phyloP scores from a whole-genome alignment of 2,329 filamentous ascomycete genomes.

The Trichophyton equinum region DNA sequence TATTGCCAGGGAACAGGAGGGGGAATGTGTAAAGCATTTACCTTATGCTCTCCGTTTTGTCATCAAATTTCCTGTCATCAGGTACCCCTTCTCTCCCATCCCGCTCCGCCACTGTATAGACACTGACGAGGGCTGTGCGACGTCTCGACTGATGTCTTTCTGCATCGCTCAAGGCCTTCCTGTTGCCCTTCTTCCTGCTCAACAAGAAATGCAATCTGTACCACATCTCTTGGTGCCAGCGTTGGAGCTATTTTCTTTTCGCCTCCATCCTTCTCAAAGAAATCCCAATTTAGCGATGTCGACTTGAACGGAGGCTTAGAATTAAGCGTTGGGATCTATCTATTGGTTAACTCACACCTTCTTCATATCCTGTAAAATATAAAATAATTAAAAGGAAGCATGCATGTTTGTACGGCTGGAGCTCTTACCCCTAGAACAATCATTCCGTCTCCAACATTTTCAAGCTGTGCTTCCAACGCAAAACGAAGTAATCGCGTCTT shows the following conservation, averaged over 20 bases:
- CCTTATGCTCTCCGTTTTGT: slow-evolving; percentile 27
- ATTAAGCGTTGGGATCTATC: slow-evolving; percentile 36
- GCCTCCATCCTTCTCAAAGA: slow-evolving; percentile 15
- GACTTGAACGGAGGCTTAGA: slow-evolving; percentile 43
- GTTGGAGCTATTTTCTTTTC: slow-evolving; percentile 30
- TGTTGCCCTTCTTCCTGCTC: slow-evolving; percentile 41
- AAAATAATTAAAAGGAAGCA: neutral
- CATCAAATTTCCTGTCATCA: slow-evolving; percentile 71
- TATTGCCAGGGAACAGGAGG: neutral
- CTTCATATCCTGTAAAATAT: neutral
- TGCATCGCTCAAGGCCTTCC: slow-evolving; percentile 37
- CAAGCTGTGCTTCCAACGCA: slow-evolving; percentile 84
- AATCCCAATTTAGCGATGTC: slow-evolving; percentile 44
- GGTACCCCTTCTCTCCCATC: slow-evolving; percentile 77
- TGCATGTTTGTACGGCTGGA: slow-evolving; percentile 6
- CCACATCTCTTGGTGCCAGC: slow-evolving; percentile 49
- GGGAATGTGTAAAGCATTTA: too few relatives aligned
- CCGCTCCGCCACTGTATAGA: slow-evolving; percentile 78
- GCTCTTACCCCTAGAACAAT: slow-evolving; percentile 58
- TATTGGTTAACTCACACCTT: neutral
- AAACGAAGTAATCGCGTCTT: slow-evolving; percentile 40
- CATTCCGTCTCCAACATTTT: slow-evolving; percentile 78
- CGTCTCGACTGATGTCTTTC: slow-evolving; percentile 37
- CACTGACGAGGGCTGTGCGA: slow-evolving; percentile 55
- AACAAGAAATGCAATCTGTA: slow-evolving; percentile 52